Base-by-base conservation (phyloP, 2,329 filamentous ascomycete species). In the Biscogniauxia mediterranea region DNA sequence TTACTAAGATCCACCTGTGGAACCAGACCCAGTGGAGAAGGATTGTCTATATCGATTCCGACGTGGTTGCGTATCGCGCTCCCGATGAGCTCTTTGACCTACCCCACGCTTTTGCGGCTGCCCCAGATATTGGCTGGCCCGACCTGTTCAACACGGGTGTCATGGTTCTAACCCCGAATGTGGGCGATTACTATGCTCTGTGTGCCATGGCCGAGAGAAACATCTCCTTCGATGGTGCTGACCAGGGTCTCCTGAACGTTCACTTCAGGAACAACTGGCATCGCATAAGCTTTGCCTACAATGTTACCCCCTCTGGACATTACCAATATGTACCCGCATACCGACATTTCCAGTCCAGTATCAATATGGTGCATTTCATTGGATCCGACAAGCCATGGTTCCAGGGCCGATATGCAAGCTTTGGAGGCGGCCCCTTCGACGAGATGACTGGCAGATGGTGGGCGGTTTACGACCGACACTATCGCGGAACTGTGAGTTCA, bases 301-400 rank as follows among this genome's bases (percentile, higher is more conserved):
- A 99, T 75, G 95, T 95, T 76, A 99, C 95, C 0, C 95, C 95
- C 1, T 97, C 92, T 64, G 93, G 90, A 23, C 93, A 97, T 75
- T 99, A 99, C 79, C 95, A 99, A 78, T 99, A 98, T 77, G 84
- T 97, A 59, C 95, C 95, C 13, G 95, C 95, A 57, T 99, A 96
- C 77, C 87, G 88, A 66, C 92, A 98, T 80, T 96, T 96, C 76
- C 91, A 96, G 77, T 90, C 90, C 54, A 90, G 87, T 69, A 96
- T 99, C 70, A 93, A 85, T 73, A 85, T 96, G 80, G 89, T 96
- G 25, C 95, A 99, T 78, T 99, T 97, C 76, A 98, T 99, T 70
- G 95, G 95, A 51, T 78, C 88, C 61, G 84, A 91, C 59, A 99
- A 99, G 79, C 95, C 95, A 0, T 99, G 95, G 95, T 83, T 84